Evolutionary conservation across 176 grass and related monocot genomes (phyloP), one percentile per base, ranked within the genome.

Genomic region (Oryza meridionalis): DNA sequence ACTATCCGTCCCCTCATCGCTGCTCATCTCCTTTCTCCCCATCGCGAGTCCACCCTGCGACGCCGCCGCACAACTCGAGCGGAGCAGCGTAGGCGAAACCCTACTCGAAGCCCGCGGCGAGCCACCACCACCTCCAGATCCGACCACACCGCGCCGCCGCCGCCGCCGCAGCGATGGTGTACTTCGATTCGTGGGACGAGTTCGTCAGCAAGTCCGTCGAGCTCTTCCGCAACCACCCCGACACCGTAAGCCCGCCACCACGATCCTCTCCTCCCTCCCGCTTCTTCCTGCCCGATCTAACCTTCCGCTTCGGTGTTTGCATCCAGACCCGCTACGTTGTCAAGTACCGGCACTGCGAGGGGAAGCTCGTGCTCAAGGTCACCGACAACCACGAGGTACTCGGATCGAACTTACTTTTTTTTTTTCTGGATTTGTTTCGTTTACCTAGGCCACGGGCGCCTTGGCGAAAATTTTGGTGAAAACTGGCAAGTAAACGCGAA

Each of bases 351-450:
- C 96, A 99, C 69, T 99, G 96, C 65, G 93, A 99, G 22, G 93
- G 96, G 65, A 96, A 92, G 89, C 91, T 96, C 47, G 96, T 96
- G 79, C 96, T 99, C 66, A 99, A 99, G 85, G 96, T 99, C 71
- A 96, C 96, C 37, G 91, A 99, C 80, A 77, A 99, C 79, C 81
- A 64, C 19, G 84, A 90, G 91, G 96, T 99, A 64, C 85, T 21
- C 31, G 16, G 72, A 35, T 22, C 87, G 21, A 77, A 4, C 35
- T 27, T 31, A 31, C 29, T 31, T 31, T 31, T 31, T 31, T 70
- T 6, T 3, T 31, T 21, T 38, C 50, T 66, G 67, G 88, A 79
- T 82, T 73, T 67, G 73, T 51, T 21, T 59, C 2, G 55, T 59
- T 59, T n/a, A 22, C 0, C 19, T 63, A 14, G 29, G 17, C 75